phyloP scores from a whole-genome alignment of 2,329 filamentous ascomycete species.

The Epichloe brachyelytri region DNA sequence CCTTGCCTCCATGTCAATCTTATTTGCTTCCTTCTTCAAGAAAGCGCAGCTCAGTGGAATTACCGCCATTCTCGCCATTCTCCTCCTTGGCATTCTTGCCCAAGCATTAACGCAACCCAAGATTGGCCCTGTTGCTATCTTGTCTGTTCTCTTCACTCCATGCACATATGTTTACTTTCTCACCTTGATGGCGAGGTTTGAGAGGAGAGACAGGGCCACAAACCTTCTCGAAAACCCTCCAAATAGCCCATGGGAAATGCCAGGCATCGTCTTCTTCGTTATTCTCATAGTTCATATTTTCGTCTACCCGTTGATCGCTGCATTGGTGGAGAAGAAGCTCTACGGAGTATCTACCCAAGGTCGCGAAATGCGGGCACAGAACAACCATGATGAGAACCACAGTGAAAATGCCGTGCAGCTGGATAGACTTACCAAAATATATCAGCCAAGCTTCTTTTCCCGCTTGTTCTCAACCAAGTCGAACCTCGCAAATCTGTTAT shows the following conservation, averaged over 20 bases:
- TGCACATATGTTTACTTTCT: conserved; percentile 81
- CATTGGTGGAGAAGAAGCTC: conserved; percentile 57
- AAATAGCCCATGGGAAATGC: conserved; percentile 50
- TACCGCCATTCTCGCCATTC: conserved; percentile 55
- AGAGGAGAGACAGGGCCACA: conserved; percentile 45
- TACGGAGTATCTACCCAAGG: conserved; percentile 61
- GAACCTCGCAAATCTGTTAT: conserved; percentile 47
- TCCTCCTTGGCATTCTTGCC: conserved; percentile 69
- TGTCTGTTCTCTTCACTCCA: conserved; percentile 69
- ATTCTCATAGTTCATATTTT: conserved; percentile 69
- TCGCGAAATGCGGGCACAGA: conserved; percentile 35
- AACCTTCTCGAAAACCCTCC: conserved; percentile 52
- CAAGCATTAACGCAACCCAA: conserved; percentile 55
- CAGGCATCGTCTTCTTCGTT: conserved; percentile 65
- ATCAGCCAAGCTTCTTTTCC: conserved; percentile 51
- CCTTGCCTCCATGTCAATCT: conserved; percentile 65
- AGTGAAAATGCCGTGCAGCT: conserved; percentile 51
- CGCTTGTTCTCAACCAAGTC: conserved; percentile 28
- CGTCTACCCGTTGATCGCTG: conserved; percentile 62
- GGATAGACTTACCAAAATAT: conserved; percentile 64
- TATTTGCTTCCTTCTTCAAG: conserved; percentile 73
- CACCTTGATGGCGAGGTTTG: conserved; percentile 63
- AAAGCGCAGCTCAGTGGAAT: conserved; percentile 83
- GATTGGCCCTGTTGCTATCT: conserved; percentile 51
- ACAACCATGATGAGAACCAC: conserved; percentile 13